A percentile compares a stretch with the other conserved stretches of the same genome.
These are phyloP conservation scores for Turnera subulata DNA, from an alignment of 345 rosid genomes.

Conservation along the genomic window DNA sequence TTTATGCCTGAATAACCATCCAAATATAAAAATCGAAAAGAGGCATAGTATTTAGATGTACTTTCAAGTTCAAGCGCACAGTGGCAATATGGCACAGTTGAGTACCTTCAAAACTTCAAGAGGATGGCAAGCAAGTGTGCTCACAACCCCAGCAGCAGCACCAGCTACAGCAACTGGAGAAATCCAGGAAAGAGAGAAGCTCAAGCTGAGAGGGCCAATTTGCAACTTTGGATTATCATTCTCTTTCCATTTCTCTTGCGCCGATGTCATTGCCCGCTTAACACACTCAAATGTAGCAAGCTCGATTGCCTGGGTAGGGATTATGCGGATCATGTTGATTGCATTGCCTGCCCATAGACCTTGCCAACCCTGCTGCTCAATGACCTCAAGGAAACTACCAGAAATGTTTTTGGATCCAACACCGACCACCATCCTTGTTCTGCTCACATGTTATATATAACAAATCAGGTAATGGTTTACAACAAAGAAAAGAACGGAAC, in stretches of 20 bases:
- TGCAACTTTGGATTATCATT: constrained; percentile 49
- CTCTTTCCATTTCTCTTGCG: constrained; percentile 63
- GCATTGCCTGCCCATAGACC: constrained; percentile 99
- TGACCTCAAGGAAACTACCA: constrained; percentile 81
- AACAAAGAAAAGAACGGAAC: background rate
- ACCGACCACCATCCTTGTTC: constrained; percentile 99
- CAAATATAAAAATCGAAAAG: too few species aligned
- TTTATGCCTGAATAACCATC: too few species aligned
- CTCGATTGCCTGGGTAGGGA: constrained; percentile 98
- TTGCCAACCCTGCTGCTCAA: constrained; percentile 93
- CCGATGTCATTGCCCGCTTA: constrained; percentile 73
- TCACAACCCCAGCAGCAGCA: constrained; percentile 90
- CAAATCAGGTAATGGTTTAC: background rate
- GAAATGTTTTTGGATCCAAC: constrained; percentile 84
- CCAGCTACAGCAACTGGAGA: constrained; percentile 94
- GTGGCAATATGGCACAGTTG: too few species aligned
- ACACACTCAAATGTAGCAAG: constrained; percentile 87
- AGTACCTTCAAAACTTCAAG: constrained; percentile 96
- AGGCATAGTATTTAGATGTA: too few species aligned
- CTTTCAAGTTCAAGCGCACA: too few species aligned
- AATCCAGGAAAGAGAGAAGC: constrained; percentile 69
- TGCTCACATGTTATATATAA: constrained; percentile 24
- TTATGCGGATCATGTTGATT: constrained; percentile 84
- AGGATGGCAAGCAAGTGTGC: constrained; percentile 96
- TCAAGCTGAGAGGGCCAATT: constrained; percentile 56